These are phyloP conservation scores for Schizochytrium sp. DNA, from an alignment of 108 stramenopile genomes.

Conservation along the genomic window DNA sequence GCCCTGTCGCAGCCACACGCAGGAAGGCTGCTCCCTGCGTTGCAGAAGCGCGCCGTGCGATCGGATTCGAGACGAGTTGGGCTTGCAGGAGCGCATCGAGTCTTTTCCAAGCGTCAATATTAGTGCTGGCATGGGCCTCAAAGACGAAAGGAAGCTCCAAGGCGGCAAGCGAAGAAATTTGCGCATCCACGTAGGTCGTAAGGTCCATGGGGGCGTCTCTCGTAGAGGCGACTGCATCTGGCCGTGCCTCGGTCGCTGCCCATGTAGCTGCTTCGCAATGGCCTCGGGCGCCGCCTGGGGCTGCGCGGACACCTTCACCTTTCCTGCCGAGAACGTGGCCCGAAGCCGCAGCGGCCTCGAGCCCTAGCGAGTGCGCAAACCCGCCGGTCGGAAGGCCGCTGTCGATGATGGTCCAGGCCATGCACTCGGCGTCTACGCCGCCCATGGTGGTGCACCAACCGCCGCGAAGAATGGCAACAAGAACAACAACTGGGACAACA, in stretches of 20 bases:
- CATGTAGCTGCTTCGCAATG: not conserved
- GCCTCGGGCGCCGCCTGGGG: not conserved
- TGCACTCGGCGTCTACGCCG: not conserved
- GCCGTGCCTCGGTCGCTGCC: not conserved
- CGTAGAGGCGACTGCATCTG: not conserved
- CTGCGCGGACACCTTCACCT: not conserved
- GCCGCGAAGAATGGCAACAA: too few species aligned
- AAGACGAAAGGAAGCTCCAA: not conserved
- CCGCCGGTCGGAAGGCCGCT: conserved; percentile 17
- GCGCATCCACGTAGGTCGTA: not conserved
- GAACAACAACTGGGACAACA: too few species aligned
- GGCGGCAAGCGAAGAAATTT: not conserved
- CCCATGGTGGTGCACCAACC: too few species aligned
- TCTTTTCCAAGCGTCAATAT: not conserved
- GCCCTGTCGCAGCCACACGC: not conserved
- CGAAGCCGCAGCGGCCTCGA: not conserved
- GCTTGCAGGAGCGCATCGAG: not conserved
- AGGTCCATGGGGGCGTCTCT: not conserved
- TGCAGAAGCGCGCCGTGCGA: not conserved
- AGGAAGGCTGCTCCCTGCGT: not conserved
- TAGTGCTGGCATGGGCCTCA: not conserved
- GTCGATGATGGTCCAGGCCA: conserved; percentile 14
- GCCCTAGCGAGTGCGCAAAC: conserved; percentile 8
- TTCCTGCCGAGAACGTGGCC: not conserved
- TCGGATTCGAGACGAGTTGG: not conserved